These are phyloP conservation scores for Chenopodium album DNA, from an alignment of 148 eudicot species.

Conservation along the genomic window DNA sequence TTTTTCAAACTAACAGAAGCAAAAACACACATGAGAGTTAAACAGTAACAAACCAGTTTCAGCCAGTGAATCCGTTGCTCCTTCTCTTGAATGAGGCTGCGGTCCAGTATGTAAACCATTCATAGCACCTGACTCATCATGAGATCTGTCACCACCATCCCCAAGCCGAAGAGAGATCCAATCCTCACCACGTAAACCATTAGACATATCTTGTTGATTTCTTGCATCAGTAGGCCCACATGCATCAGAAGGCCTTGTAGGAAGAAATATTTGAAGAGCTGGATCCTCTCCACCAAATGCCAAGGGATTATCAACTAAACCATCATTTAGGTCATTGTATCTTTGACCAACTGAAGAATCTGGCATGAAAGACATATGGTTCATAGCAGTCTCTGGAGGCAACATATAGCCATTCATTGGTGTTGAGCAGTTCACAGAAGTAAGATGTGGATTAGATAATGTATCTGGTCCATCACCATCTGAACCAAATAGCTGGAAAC, in stretches of 20 bases:
- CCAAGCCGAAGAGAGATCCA: slow-evolving; percentile 97
- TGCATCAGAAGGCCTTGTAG: slow-evolving; percentile 63
- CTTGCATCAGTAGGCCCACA: slow-evolving; percentile 44
- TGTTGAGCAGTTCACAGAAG: slow-evolving; percentile 47
- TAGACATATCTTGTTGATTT: slow-evolving; percentile 55
- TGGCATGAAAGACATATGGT: slow-evolving; percentile 44
- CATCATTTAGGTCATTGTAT: slow-evolving; percentile 51
- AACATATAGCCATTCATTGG: slow-evolving; percentile 58
- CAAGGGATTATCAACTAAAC: slow-evolving; percentile 59
- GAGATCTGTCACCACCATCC: slow-evolving; percentile 50
- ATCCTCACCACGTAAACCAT: slow-evolving; percentile 60
- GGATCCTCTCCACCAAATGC: slow-evolving; percentile 69
- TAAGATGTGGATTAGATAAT: slow-evolving; percentile 49
- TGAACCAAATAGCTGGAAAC: slow-evolving; percentile 81
- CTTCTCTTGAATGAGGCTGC: slow-evolving; percentile 41
- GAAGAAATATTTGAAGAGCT: slow-evolving; percentile 78
- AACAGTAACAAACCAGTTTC: slow-evolving; percentile 57
- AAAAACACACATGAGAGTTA: background rate
- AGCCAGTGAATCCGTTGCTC: slow-evolving; percentile 47
- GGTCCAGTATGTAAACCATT: slow-evolving; percentile 43
- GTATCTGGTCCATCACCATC: slow-evolving; percentile 59
- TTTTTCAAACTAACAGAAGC: background rate
- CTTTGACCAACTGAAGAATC: slow-evolving; percentile 41
- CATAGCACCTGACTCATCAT: slow-evolving; percentile 36
- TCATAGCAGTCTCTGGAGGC: slow-evolving; percentile 48